These are phyloP conservation scores for Dimargaris cristalligena DNA, from an alignment of 192 early-diverging fungal genomes.

Conservation along the genomic window DNA sequence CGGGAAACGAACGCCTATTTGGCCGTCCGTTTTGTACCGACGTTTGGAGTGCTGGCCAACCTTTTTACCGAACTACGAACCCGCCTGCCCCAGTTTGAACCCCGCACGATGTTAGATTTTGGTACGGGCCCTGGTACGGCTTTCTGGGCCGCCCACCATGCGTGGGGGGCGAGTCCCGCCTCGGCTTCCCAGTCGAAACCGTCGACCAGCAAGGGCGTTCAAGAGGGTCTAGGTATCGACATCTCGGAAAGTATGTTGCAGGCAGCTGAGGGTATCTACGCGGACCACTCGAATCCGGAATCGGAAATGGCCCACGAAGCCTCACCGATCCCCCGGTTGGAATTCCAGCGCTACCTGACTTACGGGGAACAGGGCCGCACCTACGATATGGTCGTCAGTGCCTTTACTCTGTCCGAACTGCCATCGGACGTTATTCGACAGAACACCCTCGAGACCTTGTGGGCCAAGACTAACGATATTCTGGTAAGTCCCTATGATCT, in stretches of 20 bases:
- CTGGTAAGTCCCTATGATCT: too few species aligned
- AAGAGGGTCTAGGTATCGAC: slow-evolving; percentile 47
- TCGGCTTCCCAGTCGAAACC: too few species aligned
- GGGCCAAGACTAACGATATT: slow-evolving; percentile 61
- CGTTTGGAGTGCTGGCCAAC: slow-evolving; percentile 50
- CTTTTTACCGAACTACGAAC: slow-evolving; percentile 42
- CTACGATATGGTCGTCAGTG: slow-evolving; percentile 54
- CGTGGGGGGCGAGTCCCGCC: too few species aligned
- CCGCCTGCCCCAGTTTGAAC: slow-evolving; percentile 44
- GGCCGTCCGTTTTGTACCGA: slow-evolving; percentile 38
- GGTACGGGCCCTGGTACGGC: slow-evolving; percentile 71
- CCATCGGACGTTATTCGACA: slow-evolving; percentile 41
- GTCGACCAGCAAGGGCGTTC: slow-evolving; percentile 16
- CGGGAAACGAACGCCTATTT: slow-evolving; percentile 57
- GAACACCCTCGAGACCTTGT: slow-evolving; percentile 49
- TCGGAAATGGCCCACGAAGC: too few species aligned
- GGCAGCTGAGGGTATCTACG: slow-evolving; percentile 36
- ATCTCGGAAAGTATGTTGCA: slow-evolving; percentile 60
- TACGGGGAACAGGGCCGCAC: slow-evolving; percentile 20
- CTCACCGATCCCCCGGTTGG: slow-evolving; percentile 20
- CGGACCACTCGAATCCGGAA: background rate
- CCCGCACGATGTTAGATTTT: slow-evolving; percentile 53
- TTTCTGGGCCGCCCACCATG: slow-evolving; percentile 53
- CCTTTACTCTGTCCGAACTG: slow-evolving; percentile 59
- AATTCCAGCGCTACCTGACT: slow-evolving; percentile 47